Base-by-base conservation (phyloP, 1,139 yeast species). In the Sugiyamaella pinicola region DNA sequence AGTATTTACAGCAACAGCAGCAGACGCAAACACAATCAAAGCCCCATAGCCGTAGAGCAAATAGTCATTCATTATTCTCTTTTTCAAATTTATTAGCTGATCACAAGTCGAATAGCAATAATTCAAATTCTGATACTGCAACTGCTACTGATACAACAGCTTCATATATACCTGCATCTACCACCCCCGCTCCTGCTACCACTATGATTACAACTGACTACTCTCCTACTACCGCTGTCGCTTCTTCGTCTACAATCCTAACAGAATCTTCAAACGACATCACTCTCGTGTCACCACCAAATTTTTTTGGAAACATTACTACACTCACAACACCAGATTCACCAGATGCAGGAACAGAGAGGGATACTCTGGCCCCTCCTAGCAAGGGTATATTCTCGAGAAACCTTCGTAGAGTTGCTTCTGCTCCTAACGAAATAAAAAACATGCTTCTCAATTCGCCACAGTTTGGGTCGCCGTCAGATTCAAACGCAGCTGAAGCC, bases 371-470 rank as follows among this genome's bases (percentile, higher is more conserved):
- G 15, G 49, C 49, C 3, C 54, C 51, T 28, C 55, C 55, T 18
- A 41, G 26, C 33, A 63, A 56, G 56, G 70, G 74, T 2, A 69
- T 77, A 2, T 74, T 81, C 62, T 85, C 77, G 51, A 72, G 79
- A 52, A 81, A 82, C 4, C 72, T 87, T 26, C 74, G 93, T 56
- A 74, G 95, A 53, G 95, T 86, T 2, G 91, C 95, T 0, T 87
- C 95, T 0, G 95, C 95, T 0, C 95, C 95, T 1, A 73, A 85
- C 52, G 86, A 77, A 10, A 64, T 79, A 47, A 65, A 67, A 52
- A 64, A 60, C 34, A 60, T 69, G 56, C 57, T 65, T 13, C 44
- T 41, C 17, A 41, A 41, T n/a, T 33, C 41, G 13, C 51, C 45
- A 22, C 46, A 49, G 49, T 5, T 49, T 26, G 34, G 34, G 2